Conservation (phyloP, 1,139 yeast genomes). For the Geotrichum candidum region DNA sequence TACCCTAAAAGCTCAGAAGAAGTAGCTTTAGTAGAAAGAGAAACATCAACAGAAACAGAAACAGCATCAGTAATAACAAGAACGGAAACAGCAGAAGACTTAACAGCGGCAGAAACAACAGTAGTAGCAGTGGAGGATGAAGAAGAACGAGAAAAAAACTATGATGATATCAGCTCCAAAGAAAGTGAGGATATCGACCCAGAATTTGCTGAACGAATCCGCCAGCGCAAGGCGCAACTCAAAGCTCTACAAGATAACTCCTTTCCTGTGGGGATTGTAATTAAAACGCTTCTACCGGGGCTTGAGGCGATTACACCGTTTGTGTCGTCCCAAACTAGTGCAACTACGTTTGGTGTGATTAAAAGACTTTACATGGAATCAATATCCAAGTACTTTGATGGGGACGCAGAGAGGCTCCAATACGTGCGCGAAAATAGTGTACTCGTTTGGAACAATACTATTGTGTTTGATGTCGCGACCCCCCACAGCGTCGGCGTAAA, state of each 20-base stretch:
- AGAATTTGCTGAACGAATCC: conserved; percentile 3
- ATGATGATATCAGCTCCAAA: background rate
- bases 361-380: conserved; percentile 1
- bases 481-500: conserved; percentile 21
- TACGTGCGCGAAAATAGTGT: conserved; percentile 8
- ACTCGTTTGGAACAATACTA: conserved; percentile 21
- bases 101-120: background rate
- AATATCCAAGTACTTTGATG: background rate
- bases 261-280: conserved; percentile 11
- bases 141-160: background rate
- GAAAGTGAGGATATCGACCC: conserved; percentile 1
- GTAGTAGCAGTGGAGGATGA: background rate
- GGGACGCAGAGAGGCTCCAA: background rate
- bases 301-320: conserved; percentile 8
- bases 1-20: background rate
- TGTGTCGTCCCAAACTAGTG: conserved; percentile 2
- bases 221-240: conserved; percentile 10
- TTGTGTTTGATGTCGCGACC: conserved; percentile 22
- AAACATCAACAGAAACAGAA: background rate
- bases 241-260: conserved; percentile 1
- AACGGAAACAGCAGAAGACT: conserved; percentile 1
- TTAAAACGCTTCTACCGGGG: conserved; percentile 1
- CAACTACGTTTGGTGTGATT: conserved; percentile 1
- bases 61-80: background rate
- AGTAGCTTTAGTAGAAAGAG: background rate